Conservation (phyloP, 2,329 filamentous ascomycete species). For the Teratosphaeria epicoccoides region DNA sequence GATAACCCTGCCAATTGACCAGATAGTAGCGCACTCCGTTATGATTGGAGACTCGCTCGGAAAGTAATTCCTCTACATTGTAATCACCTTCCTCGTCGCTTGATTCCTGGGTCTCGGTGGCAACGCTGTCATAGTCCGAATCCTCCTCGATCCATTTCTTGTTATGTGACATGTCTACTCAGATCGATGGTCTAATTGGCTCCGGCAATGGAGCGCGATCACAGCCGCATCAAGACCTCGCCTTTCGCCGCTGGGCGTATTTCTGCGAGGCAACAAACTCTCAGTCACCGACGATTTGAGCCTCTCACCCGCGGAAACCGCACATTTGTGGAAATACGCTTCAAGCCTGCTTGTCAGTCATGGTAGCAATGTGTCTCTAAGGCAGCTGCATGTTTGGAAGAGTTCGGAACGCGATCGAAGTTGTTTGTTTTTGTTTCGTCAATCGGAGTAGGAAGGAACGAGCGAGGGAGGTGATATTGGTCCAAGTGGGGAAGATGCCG, state of each 20-base stretch:
- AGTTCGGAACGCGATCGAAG: neutral
- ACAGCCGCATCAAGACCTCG: neutral
- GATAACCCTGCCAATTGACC: slow-evolving; percentile 25
- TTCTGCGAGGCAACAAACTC: neutral
- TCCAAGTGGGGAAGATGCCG: neutral
- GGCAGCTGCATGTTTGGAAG: too few species aligned
- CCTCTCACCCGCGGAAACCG: too few species aligned
- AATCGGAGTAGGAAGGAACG: neutral
- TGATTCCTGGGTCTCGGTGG: slow-evolving; percentile 17
- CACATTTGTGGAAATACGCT: neutral
- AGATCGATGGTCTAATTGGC: neutral
- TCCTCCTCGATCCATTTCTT: slow-evolving; percentile 6
- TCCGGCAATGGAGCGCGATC: neutral
- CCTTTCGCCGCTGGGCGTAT: neutral
- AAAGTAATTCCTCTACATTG: slow-evolving; percentile 23
- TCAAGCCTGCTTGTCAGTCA: neutral
- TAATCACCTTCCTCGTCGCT: slow-evolving; percentile 16
- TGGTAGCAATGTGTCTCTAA: neutral
- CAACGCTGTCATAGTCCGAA: slow-evolving; percentile 20
- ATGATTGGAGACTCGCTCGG: slow-evolving; percentile 10
- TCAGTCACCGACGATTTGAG: too few species aligned
- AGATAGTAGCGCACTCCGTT: slow-evolving; percentile 11
- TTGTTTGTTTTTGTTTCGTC: neutral
- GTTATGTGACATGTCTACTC: neutral
- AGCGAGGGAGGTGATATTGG: too few species aligned